phyloP scores from a whole-genome alignment of 2,329 filamentous ascomycete species.

The Penicillium sp. region DNA sequence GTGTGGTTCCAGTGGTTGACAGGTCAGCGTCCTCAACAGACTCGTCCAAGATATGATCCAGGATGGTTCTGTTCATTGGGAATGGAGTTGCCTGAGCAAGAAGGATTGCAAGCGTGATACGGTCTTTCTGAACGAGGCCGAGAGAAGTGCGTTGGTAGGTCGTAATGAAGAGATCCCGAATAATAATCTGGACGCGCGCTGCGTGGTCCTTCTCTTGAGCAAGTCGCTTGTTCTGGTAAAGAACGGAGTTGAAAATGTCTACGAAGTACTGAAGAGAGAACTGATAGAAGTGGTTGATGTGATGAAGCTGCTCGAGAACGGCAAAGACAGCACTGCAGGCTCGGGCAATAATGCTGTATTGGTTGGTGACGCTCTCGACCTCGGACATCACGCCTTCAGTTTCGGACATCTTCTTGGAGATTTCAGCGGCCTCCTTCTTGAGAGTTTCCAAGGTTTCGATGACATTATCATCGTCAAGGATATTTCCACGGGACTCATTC shows the following conservation, averaged over 20 bases:
- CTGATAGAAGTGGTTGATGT: slow-evolving; percentile 99
- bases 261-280: slow-evolving; percentile 98
- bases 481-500: slow-evolving; percentile 96
- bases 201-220: slow-evolving; percentile 74
- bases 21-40: slow-evolving; percentile 76
- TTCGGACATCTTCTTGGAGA: slow-evolving; percentile 92
- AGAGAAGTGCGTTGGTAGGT: slow-evolving; percentile 93
- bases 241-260: slow-evolving; percentile 92
- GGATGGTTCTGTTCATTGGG: slow-evolving; percentile 86
- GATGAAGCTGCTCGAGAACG: slow-evolving; percentile 93
- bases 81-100: slow-evolving; percentile 95
- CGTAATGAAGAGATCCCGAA: slow-evolving; percentile 87
- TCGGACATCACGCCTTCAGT: slow-evolving; percentile 98
- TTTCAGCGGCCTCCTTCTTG: slow-evolving; percentile 96
- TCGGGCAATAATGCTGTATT: slow-evolving; percentile 90
- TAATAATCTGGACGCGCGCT: slow-evolving; percentile 82
- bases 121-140: slow-evolving; percentile 89
- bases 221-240: slow-evolving; percentile 77
- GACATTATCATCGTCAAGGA: slow-evolving; percentile 96
- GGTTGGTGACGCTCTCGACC: slow-evolving; percentile 91
- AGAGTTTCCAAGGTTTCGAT: slow-evolving; percentile 97
- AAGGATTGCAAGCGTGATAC: slow-evolving; percentile 91
- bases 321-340: slow-evolving; percentile 98
- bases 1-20: slow-evolving; percentile 67
- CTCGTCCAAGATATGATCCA: slow-evolving; percentile 84